Conservation (phyloP, 1,284 basidiomycete species). For the Leccinum solheimii region DNA sequence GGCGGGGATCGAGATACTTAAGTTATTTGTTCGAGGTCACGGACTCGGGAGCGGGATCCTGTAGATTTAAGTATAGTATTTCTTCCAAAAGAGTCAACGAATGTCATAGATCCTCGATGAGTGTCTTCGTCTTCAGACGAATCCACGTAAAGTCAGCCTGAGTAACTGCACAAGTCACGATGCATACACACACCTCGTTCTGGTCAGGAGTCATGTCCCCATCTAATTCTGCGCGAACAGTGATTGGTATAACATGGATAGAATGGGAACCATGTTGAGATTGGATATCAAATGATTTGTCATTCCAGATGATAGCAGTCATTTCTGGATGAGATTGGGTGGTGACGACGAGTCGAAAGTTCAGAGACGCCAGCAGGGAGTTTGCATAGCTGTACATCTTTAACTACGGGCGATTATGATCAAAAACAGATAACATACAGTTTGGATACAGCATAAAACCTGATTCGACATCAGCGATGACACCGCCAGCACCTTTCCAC, state of each 20-base stretch:
- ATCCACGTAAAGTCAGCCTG: not conserved
- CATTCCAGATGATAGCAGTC: constrained; percentile 13
- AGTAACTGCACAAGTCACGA: not conserved
- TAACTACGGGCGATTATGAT: not conserved
- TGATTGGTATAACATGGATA: not conserved
- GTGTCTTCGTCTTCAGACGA: not conserved
- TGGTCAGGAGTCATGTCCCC: not conserved
- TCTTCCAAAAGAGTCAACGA: not conserved
- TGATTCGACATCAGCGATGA: not conserved
- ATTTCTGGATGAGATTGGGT: constrained; percentile 1
- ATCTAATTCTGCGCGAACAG: not conserved
- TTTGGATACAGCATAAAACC: constrained; percentile 28
- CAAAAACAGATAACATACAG: constrained; percentile 15
- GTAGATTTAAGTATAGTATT: not conserved
- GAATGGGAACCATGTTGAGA: not conserved
- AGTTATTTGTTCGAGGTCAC: not conserved
- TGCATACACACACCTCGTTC: not conserved
- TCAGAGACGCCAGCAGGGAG: constrained; percentile 25
- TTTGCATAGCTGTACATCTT: constrained; percentile 22
- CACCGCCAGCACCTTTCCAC: not conserved
- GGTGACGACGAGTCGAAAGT: constrained; percentile 21
- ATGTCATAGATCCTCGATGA: not conserved
- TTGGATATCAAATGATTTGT: not conserved
- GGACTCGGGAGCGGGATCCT: no score
- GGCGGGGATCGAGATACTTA: not conserved